These are phyloP conservation scores for Penicillium frequentans DNA, from an alignment of 2,329 filamentous ascomycete species.

Conservation along the genomic window DNA sequence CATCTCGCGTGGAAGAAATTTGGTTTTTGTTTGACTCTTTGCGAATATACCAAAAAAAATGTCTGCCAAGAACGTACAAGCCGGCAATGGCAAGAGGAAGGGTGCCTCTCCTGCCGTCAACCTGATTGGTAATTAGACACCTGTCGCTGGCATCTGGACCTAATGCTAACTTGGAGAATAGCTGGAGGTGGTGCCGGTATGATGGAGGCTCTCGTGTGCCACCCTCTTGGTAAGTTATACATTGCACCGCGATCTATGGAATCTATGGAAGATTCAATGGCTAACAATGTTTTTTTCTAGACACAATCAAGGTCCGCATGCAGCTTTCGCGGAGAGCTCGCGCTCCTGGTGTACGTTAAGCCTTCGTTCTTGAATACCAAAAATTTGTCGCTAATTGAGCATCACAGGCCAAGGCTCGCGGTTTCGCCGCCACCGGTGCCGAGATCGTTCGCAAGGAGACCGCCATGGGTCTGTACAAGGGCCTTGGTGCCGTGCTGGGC, in stretches of 20 bases:
- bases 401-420: constrained; percentile 67
- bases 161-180: constrained; percentile 40
- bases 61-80: constrained; percentile 59
- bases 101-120: constrained; percentile 79
- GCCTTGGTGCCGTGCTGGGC: constrained; percentile 91
- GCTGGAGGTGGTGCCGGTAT: constrained; percentile 96
- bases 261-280: background rate
- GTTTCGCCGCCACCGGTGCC: constrained; percentile 80
- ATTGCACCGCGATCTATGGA: background rate
- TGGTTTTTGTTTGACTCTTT: background rate
- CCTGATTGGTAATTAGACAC: constrained; percentile 69
- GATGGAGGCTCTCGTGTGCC: constrained; percentile 97
- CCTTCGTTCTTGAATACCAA: background rate
- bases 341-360: constrained; percentile 66
- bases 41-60: constrained; percentile 37
- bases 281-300: constrained; percentile 45
- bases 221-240: constrained; percentile 72
- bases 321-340: constrained; percentile 87
- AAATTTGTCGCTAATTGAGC: constrained; percentile 10
- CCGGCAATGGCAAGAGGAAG: constrained; percentile 64
- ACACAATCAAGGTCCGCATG: constrained; percentile 99
- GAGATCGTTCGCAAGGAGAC: constrained; percentile 91
- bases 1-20: background rate
- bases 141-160: constrained; percentile 6
- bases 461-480: constrained; percentile 92